Evolutionary conservation across 306 rosid genomes (phyloP).

Genomic region (Cucurbita pepo): DNA sequence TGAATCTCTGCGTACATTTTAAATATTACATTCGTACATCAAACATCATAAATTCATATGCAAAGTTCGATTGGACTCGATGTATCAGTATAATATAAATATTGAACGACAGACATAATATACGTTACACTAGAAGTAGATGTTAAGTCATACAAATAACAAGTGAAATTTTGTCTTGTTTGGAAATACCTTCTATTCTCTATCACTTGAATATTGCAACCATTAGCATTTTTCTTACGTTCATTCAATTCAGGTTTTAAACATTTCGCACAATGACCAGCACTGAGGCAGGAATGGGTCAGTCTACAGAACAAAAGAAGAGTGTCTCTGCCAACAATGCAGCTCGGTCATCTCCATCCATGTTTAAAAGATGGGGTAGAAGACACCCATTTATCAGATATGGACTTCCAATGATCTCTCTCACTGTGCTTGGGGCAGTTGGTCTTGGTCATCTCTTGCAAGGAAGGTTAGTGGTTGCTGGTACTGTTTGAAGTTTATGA

Average conservation of each 20-base stretch:
- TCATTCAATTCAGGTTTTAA: not conserved
- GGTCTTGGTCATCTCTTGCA: conserved; percentile 86
- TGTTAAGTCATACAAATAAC: not conserved
- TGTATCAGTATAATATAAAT: not conserved
- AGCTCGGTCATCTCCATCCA: conserved; percentile 14
- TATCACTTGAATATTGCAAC: not conserved
- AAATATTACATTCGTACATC: not conserved
- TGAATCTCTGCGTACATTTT: not conserved
- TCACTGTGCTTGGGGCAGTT: conserved; percentile 61
- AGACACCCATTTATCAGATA: conserved; percentile 62
- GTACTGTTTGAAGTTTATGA: not conserved
- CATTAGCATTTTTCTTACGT: not conserved
- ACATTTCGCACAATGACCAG: conserved; percentile 7
- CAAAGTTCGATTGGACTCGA: not conserved
- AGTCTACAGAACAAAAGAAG: conserved; percentile 10
- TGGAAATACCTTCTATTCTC: not conserved
- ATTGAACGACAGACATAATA: not conserved
- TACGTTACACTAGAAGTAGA: not conserved
- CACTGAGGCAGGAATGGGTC: conserved; percentile 14
- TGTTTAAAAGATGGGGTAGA: conserved; percentile 68
- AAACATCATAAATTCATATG: not conserved
- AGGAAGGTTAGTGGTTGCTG: conserved; percentile 44
- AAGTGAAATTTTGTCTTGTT: not conserved
- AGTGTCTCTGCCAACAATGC: not conserved
- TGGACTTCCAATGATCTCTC: conserved; percentile 90